Evolutionary conservation across 2,329 filamentous ascomycete genomes (phyloP).

Genomic region (Fusarium siculi): DNA sequence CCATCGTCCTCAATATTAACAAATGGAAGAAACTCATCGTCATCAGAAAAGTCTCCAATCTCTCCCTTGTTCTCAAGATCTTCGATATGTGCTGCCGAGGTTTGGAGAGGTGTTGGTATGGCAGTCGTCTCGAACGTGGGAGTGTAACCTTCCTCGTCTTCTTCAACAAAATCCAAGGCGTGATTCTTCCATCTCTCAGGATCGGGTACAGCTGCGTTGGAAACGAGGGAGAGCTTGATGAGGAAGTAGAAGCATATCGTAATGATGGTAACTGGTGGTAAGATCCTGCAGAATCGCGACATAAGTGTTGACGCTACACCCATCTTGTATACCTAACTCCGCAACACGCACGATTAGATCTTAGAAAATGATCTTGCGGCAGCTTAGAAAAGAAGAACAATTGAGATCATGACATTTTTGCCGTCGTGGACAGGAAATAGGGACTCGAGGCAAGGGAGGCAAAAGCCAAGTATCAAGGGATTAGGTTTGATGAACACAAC

Average conservation of each 20-base stretch:
- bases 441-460: conserved; percentile 1
- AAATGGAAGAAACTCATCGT: neutral
- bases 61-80: conserved; percentile 6
- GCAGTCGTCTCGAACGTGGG: neutral
- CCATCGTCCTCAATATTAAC: neutral
- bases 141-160: neutral
- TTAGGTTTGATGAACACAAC: neutral
- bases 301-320: neutral
- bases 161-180: neutral
- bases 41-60: neutral
- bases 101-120: neutral
- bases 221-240: neutral
- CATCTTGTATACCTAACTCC: neutral
- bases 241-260: neutral
- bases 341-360: neutral
- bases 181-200: neutral
- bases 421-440: neutral
- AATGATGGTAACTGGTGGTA: neutral
- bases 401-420: neutral
- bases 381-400: accelerated
- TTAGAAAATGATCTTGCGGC: accelerated
- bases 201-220: neutral
- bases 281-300: neutral
- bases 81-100: neutral
- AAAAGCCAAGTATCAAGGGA: neutral